These are phyloP conservation scores for Botryotinia convoluta DNA, from an alignment of 2,329 filamentous ascomycete species.

Conservation along the genomic window DNA sequence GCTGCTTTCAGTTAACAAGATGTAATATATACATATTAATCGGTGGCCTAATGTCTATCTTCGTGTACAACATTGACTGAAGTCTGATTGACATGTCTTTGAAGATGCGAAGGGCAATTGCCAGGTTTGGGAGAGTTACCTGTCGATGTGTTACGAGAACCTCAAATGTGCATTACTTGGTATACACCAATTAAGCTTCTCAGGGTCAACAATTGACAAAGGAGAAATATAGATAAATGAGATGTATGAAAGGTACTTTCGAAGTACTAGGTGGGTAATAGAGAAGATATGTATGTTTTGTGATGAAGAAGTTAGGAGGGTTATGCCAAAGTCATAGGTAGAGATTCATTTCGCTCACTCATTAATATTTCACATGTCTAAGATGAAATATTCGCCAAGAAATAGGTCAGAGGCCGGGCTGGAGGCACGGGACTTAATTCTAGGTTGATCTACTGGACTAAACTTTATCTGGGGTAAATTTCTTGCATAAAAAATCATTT, in stretches of 20 bases:
- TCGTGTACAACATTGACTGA: neutral
- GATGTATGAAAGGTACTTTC: neutral
- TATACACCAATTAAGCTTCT: neutral
- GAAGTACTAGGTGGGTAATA: neutral
- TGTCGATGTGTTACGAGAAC: slow-evolving; percentile 1
- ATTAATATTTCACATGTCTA: slow-evolving; percentile 14
- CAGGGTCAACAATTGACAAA: neutral
- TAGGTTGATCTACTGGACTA: neutral
- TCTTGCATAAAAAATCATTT: neutral
- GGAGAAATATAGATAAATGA: neutral
- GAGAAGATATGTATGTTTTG: neutral
- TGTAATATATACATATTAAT: neutral
- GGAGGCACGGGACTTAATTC: slow-evolving; percentile 9
- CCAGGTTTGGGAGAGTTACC: slow-evolving; percentile 10
- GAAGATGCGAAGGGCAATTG: neutral
- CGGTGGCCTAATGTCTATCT: too few relatives aligned
- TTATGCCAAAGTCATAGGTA: neutral
- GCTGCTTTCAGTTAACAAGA: slow-evolving; percentile 12
- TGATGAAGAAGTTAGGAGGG: neutral
- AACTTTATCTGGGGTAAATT: slow-evolving; percentile 16
- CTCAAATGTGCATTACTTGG: slow-evolving; percentile 1
- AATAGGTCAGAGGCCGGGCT: neutral
- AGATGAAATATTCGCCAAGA: slow-evolving; percentile 13
- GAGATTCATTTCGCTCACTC: neutral
- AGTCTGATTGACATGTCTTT: neutral